Evolutionary conservation across 2,329 filamentous ascomycete species (phyloP).

Genomic region (Grosmannia clavigera): DNA sequence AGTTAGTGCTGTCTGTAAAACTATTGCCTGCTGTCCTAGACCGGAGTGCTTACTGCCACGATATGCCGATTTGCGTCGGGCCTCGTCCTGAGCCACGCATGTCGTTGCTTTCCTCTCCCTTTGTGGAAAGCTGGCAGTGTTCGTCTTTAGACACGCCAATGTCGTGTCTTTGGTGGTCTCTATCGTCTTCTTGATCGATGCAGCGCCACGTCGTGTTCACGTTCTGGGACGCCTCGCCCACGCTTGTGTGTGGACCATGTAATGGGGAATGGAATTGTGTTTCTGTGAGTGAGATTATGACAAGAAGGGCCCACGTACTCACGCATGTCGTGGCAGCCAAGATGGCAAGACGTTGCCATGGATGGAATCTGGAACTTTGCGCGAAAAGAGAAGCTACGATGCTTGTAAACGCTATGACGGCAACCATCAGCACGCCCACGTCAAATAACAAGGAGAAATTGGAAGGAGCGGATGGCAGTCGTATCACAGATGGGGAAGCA

Average conservation of each 20-base stretch:
- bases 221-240: neutral
- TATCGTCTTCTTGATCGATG: neutral
- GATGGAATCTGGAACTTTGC: neutral
- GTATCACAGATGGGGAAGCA: neutral
- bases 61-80: neutral
- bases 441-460: neutral
- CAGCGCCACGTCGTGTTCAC: neutral
- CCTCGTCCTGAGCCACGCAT: neutral
- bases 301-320: neutral
- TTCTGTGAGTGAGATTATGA: neutral
- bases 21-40: neutral
- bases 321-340: too few relatives aligned
- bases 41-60: neutral
- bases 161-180: neutral
- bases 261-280: neutral
- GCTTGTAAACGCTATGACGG: neutral
- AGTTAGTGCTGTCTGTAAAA: neutral
- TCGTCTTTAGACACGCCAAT: neutral
- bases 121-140: neutral
- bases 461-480: neutral
- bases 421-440: neutral
- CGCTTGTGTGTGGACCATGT: neutral
- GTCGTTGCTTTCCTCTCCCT: neutral
- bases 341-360: neutral
- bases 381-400: neutral